These are phyloP conservation scores for Sarcodon aspratus DNA, from an alignment of 768 basidiomycete genomes.

Conservation along the genomic window DNA sequence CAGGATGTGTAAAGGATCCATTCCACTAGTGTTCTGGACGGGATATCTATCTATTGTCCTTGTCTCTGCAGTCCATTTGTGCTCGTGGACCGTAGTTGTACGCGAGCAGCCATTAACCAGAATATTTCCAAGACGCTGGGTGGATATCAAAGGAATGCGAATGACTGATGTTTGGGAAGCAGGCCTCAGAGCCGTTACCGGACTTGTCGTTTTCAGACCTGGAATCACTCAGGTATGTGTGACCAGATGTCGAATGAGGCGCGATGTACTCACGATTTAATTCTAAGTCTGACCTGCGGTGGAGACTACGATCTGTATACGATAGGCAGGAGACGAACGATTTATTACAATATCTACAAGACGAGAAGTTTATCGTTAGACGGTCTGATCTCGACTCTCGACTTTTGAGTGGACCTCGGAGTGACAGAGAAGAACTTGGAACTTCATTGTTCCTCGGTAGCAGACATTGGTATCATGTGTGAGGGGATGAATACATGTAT, in stretches of 20 bases:
- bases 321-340: conserved; percentile 68
- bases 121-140: conserved; percentile 54
- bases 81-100: conserved; percentile 44
- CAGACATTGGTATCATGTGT: conserved; percentile 61
- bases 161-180: conserved; percentile 59
- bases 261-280: conserved; percentile 4
- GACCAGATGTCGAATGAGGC: neutral
- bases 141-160: conserved; percentile 55
- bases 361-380: conserved; percentile 37
- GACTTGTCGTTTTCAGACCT: conserved; percentile 56
- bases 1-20: conserved; percentile 30
- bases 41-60: conserved; percentile 49
- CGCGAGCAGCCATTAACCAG: neutral
- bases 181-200: conserved; percentile 58
- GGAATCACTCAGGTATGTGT: conserved; percentile 59
- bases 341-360: conserved; percentile 38
- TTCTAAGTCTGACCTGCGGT: conserved; percentile 52
- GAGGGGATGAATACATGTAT: neutral
- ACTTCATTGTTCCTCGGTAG: conserved; percentile 48
- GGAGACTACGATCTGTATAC: conserved; percentile 61
- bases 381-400: conserved; percentile 14
- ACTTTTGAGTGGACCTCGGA: conserved; percentile 21
- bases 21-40: conserved; percentile 55
- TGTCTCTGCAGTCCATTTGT: conserved; percentile 40
- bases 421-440: conserved; percentile 38